Conservation (phyloP, 2,329 filamentous ascomycete species). For the Calonectria pteridis region DNA sequence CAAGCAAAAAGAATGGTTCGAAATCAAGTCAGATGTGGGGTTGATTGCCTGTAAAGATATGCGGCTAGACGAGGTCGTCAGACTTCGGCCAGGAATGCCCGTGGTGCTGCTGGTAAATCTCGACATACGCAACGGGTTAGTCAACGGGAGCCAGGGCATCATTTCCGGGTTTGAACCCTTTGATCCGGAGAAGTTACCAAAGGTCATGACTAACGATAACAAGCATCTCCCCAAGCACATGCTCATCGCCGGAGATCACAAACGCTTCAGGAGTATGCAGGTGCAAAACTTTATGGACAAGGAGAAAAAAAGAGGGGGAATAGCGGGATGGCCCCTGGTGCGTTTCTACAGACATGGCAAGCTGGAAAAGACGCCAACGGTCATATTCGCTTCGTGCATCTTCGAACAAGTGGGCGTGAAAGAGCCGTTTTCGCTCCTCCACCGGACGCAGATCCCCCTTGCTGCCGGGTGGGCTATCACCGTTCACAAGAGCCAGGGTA, state of each 20-base stretch:
- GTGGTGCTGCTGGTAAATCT: conserved; percentile 45
- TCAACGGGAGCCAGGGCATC: conserved; percentile 44
- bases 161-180: conserved; percentile 35
- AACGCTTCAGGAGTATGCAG: conserved; percentile 4
- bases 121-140: conserved; percentile 9
- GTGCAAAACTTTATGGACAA: conserved; percentile 23
- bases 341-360: conserved; percentile 61
- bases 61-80: conserved; percentile 21
- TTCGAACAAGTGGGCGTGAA: conserved; percentile 61
- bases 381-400: conserved; percentile 65
- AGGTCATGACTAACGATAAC: not conserved
- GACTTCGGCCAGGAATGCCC: conserved; percentile 31
- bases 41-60: conserved; percentile 26
- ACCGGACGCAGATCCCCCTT: conserved; percentile 72
- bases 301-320: not conserved
- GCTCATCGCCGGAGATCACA: conserved; percentile 17
- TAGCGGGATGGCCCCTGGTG: conserved; percentile 50
- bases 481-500: conserved; percentile 73
- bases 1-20: not conserved
- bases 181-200: conserved; percentile 1
- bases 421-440: conserved; percentile 60
- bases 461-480: conserved; percentile 72
- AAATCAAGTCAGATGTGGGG: conserved; percentile 7
- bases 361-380: conserved; percentile 37
- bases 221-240: not conserved